Conservation (phyloP, 306 rosid species). For the Citrullus colocynthis region DNA sequence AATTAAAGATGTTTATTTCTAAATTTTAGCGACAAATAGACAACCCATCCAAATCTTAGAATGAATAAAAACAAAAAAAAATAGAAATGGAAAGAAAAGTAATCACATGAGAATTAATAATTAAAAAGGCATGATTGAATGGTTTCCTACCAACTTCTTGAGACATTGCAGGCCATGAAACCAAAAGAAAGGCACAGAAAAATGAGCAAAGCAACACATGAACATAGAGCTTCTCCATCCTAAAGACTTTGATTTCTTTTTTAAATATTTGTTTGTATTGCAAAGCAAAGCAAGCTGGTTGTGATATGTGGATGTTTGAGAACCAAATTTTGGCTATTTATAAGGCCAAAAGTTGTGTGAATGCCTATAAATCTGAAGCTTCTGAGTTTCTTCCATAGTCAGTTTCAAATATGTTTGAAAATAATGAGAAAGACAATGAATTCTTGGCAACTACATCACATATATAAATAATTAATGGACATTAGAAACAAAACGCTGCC, state of each 20-base stretch:
- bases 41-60: no score
- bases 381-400: not conserved
- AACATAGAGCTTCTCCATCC: not conserved
- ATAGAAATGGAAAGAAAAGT: no score
- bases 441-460: not conserved
- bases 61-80: no score
- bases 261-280: no score
- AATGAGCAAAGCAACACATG: not conserved
- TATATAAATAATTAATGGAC: not conserved
- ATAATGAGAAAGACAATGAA: not conserved
- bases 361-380: not conserved
- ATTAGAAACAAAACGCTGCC: not conserved
- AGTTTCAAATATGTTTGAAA: not conserved
- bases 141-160: not conserved
- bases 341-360: not conserved
- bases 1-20: no score
- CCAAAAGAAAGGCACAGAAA: not conserved
- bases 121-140: no score
- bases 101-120: no score
- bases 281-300: no score
- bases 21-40: no score
- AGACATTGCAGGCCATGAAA: not conserved
- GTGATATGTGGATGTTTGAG: not conserved
- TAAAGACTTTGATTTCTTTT: not conserved
- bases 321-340: not conserved